These are phyloP conservation scores for Geotrichum bryndzae DNA, from an alignment of 1,139 yeast genomes.

Conservation along the genomic window DNA sequence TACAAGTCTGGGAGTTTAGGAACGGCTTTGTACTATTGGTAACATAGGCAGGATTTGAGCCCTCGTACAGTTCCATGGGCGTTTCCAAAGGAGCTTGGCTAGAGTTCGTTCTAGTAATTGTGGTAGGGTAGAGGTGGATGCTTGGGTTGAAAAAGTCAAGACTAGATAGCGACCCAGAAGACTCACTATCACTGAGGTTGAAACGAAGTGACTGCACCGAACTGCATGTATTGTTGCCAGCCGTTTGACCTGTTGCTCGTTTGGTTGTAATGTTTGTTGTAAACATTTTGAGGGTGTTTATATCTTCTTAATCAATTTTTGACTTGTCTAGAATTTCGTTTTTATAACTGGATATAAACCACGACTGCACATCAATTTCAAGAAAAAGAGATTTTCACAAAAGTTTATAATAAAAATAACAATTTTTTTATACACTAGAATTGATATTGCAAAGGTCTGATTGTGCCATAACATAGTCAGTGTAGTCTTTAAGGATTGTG, in stretches of 20 bases:
- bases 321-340: too few relatives aligned
- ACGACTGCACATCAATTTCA: too few relatives aligned
- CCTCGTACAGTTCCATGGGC: neutral
- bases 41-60: neutral
- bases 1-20: neutral
- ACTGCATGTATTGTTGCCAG: neutral
- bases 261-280: neutral
- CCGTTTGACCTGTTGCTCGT: neutral
- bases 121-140: neutral
- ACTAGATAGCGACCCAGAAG: neutral
- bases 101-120: neutral
- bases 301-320: too few relatives aligned
- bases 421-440: too few relatives aligned
- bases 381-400: too few relatives aligned
- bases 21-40: neutral
- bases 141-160: neutral
- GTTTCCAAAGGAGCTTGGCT: neutral
- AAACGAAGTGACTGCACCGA: neutral
- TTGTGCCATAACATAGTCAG: too few relatives aligned
- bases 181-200: neutral
- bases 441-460: too few relatives aligned
- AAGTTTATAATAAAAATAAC: too few relatives aligned
- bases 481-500: too few relatives aligned
- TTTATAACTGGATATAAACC: too few relatives aligned
- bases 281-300: too few relatives aligned